Percentiles rank a stretch among this genome's conserved stretches.
These are phyloP conservation scores for Naegleria fowleri DNA, from an alignment of 208 protist genomes.

Conservation along the genomic window DNA sequence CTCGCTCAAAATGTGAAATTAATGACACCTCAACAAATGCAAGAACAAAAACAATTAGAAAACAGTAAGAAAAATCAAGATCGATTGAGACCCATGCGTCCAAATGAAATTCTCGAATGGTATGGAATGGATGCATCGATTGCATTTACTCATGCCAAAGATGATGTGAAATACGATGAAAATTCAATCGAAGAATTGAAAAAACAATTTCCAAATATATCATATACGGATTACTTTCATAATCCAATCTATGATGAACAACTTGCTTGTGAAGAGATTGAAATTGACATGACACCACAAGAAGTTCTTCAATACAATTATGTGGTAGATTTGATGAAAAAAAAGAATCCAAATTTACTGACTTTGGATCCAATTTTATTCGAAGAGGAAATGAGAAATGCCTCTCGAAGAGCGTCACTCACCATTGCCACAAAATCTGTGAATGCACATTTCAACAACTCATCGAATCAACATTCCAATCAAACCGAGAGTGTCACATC, in stretches of 20 bases:
- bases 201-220: neutral
- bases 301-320: neutral
- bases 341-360: neutral
- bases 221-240: neutral
- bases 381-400: neutral
- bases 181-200: neutral
- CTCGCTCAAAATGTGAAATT: neutral
- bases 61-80: neutral
- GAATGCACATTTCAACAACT: neutral
- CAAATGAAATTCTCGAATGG: neutral
- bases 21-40: neutral
- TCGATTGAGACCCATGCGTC: neutral
- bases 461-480: neutral
- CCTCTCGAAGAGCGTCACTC: neutral
- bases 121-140: neutral
- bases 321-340: neutral
- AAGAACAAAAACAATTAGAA: neutral
- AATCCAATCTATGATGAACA: slow-evolving; percentile 7
- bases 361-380: neutral
- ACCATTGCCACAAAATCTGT: too few species aligned
- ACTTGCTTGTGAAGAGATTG: neutral
- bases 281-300: neutral
- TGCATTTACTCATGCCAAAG: neutral
- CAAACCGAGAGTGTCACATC: neutral
- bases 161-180: neutral